These are phyloP conservation scores for Globisporangium solare DNA, from an alignment of 352 stramenopile species.

Conservation along the genomic window DNA sequence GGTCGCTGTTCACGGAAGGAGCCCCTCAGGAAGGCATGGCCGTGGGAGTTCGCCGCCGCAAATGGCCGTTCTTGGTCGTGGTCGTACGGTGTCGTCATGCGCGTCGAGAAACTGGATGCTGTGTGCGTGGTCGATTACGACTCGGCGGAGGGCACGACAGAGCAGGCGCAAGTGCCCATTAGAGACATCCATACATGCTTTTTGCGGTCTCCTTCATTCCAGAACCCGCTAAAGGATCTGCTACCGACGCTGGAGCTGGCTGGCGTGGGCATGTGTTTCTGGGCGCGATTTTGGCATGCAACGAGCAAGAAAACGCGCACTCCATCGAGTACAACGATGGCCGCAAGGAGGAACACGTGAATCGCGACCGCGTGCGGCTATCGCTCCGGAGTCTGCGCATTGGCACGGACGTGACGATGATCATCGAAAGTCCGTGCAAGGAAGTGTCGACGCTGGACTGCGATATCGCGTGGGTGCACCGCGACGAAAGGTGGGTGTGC, in stretches of 20 bases:
- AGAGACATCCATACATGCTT: constrained; percentile 34
- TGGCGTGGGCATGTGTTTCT: constrained; percentile 30
- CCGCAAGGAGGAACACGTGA: constrained; percentile 52
- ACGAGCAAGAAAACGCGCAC: constrained; percentile 46
- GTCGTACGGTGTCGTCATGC: constrained; percentile 46
- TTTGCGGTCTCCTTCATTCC: constrained; percentile 28
- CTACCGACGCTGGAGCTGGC: constrained; percentile 24
- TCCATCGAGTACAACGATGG: constrained; percentile 53
- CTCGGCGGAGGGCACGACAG: constrained; percentile 24
- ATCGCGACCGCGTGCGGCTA: constrained; percentile 43
- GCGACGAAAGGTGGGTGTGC: constrained; percentile 61
- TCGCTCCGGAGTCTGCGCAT: constrained; percentile 51
- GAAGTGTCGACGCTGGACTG: constrained; percentile 68
- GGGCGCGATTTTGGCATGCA: constrained; percentile 33
- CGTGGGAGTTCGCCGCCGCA: constrained; percentile 30
- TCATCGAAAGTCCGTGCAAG: constrained; percentile 66
- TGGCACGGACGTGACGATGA: constrained; percentile 68
- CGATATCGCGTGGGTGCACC: constrained; percentile 70
- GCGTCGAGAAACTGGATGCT: constrained; percentile 31
- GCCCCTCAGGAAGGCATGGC: constrained; percentile 40
- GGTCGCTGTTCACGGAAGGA: constrained; percentile 17
- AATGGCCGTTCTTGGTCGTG: constrained; percentile 21
- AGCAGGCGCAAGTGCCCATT: constrained; percentile 43
- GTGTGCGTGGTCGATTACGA: constrained; percentile 43
- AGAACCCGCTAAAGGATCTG: constrained; percentile 21